Conservation (phyloP, 345 rosid species). For the Populus pruinosa region DNA sequence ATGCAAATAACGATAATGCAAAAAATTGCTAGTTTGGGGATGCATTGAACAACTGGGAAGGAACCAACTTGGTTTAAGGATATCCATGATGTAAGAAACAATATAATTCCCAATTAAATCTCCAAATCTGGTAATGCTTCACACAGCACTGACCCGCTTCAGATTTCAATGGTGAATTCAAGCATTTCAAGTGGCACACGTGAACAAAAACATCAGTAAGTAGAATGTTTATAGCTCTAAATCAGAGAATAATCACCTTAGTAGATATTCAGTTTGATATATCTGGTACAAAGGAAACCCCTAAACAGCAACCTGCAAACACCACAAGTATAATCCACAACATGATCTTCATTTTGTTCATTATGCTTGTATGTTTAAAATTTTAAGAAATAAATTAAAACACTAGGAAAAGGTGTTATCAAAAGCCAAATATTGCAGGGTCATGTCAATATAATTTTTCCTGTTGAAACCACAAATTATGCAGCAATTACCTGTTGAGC, state of each 20-base stretch:
- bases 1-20: not conserved
- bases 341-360: not conserved
- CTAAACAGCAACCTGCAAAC: conserved; percentile 27
- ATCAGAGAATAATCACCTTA: conserved; percentile 5
- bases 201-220: not conserved
- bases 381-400: not conserved
- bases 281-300: not conserved
- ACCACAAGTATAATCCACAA: conserved; percentile 9
- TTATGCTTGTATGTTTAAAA: not conserved
- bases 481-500: not conserved
- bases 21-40: not conserved
- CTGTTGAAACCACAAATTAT: not conserved
- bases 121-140: not conserved
- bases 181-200: not conserved
- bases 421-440: not conserved
- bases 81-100: not conserved
- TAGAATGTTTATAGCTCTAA: not conserved
- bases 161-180: not conserved
- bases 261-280: not conserved
- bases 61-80: not conserved
- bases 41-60: not conserved
- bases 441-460: not conserved
- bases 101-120: not conserved
- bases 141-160: not conserved
- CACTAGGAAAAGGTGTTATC: not conserved